These are phyloP conservation scores for Pleurotus pulmonarius DNA, from an alignment of 768 basidiomycete species.

Conservation along the genomic window DNA sequence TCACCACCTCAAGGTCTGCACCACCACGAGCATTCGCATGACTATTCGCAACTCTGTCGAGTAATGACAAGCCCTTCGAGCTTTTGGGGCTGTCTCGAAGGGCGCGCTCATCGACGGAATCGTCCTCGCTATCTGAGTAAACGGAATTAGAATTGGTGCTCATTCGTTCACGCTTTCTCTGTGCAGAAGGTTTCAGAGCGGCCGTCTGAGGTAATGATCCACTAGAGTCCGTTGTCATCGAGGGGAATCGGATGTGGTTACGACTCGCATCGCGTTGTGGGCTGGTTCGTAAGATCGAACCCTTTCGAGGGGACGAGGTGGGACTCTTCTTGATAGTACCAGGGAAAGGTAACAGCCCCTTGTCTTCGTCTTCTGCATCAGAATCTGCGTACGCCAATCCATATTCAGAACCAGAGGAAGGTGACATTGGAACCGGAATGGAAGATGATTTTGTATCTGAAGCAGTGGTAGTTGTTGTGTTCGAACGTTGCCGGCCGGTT, in stretches of 20 bases:
- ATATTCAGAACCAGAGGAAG: constrained; percentile 41
- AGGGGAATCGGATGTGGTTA: constrained; percentile 6
- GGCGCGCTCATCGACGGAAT: neutral
- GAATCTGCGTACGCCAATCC: constrained; percentile 51
- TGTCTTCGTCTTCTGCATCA: constrained; percentile 35
- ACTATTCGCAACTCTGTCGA: neutral
- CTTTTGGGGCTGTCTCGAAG: neutral
- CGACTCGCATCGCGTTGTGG: constrained; percentile 13
- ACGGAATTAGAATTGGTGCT: constrained; percentile 2
- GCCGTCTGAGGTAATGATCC: neutral
- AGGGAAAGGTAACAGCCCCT: constrained; percentile 12
- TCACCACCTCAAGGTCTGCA: constrained; percentile 35
- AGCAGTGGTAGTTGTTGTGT: neutral
- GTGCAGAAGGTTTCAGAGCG: neutral
- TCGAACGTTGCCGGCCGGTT: constrained; percentile 2
- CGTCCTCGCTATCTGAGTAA: constrained; percentile 2
- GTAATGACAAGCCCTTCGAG: neutral
- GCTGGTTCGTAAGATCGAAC: constrained; percentile 21
- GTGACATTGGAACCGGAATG: constrained; percentile 18
- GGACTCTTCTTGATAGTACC: constrained; percentile 17
- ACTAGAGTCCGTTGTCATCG: neutral
- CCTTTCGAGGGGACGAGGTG: constrained; percentile 18
- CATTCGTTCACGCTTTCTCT: neutral
- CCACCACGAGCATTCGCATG: neutral
- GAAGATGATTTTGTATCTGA: neutral